phyloP scores from a whole-genome alignment of 768 basidiomycete species.

The Boletus sensibilis region DNA sequence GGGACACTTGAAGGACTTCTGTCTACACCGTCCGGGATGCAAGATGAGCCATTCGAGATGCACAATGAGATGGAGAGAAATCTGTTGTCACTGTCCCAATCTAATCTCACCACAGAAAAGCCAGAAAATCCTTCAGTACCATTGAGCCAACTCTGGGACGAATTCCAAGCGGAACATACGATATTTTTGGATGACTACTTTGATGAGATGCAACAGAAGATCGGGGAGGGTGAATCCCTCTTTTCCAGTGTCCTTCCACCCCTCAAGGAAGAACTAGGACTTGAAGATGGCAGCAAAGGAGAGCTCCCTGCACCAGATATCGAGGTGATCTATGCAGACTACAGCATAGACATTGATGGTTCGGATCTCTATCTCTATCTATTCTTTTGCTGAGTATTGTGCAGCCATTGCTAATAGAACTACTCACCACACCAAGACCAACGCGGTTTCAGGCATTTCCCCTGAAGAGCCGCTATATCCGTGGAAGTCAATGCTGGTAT shows the following conservation, averaged over 20 bases:
- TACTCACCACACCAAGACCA: background rate
- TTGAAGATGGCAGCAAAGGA: background rate
- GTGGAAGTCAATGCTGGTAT: constrained; percentile 1
- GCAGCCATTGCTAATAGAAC: background rate
- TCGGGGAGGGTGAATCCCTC: background rate
- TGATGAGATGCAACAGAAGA: constrained; percentile 3
- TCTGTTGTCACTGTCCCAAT: background rate
- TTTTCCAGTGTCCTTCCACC: constrained; percentile 1
- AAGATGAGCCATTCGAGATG: background rate
- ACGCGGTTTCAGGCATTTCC: background rate
- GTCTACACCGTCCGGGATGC: background rate
- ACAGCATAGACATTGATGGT: constrained; percentile 5
- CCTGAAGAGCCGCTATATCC: constrained; percentile 4
- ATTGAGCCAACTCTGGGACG: constrained; percentile 6
- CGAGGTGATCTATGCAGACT: background rate
- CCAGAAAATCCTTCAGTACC: background rate
- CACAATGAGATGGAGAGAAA: too few relatives aligned
- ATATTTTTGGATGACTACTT: constrained; percentile 7
- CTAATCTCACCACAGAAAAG: background rate
- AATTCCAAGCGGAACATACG: constrained; percentile 2
- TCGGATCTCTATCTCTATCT: background rate
- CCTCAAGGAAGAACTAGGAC: constrained; percentile 7
- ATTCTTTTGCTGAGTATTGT: background rate
- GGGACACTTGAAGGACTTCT: too few relatives aligned
- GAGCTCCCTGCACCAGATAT: background rate